Evolutionary conservation across 352 stramenopile species (phyloP).

Genomic region (Globisporangium ultimum): DNA sequence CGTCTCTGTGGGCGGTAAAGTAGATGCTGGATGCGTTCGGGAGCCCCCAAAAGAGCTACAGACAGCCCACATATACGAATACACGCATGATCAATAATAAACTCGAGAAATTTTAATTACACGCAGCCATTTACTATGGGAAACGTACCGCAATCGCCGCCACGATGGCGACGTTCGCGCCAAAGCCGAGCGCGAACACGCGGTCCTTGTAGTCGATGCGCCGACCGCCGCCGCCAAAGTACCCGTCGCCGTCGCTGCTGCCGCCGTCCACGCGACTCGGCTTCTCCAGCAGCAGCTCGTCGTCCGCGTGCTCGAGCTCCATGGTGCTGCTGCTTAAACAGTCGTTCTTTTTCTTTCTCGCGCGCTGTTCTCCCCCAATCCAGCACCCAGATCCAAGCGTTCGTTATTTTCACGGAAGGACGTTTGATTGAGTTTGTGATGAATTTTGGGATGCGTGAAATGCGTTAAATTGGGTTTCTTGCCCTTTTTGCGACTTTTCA

Average conservation of each 20-base stretch:
- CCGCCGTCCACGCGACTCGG: constrained; percentile 11
- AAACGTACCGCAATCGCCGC: constrained; percentile 51
- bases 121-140: too few species aligned
- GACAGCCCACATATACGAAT: constrained; percentile 5
- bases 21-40: constrained; percentile 74
- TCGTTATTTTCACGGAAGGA: background rate
- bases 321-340: constrained; percentile 15
- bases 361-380: background rate
- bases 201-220: constrained; percentile 63
- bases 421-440: background rate
- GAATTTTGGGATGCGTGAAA: background rate
- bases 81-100: background rate
- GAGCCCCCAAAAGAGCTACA: constrained; percentile 65
- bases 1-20: constrained; percentile 71
- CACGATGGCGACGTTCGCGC: constrained; percentile 51
- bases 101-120: too few species aligned
- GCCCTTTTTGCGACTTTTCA: background rate
- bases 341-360: constrained; percentile 1
- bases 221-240: constrained; percentile 12
- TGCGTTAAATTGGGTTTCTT: background rate
- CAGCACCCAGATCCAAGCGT: background rate
- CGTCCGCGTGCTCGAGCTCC: constrained; percentile 62
- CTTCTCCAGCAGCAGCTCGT: constrained; percentile 63
- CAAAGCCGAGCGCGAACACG: constrained; percentile 63
- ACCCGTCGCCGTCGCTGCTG: constrained; percentile 16